Conservation (phyloP, 2,329 filamentous ascomycete species). For the Sporothrix luriei region DNA sequence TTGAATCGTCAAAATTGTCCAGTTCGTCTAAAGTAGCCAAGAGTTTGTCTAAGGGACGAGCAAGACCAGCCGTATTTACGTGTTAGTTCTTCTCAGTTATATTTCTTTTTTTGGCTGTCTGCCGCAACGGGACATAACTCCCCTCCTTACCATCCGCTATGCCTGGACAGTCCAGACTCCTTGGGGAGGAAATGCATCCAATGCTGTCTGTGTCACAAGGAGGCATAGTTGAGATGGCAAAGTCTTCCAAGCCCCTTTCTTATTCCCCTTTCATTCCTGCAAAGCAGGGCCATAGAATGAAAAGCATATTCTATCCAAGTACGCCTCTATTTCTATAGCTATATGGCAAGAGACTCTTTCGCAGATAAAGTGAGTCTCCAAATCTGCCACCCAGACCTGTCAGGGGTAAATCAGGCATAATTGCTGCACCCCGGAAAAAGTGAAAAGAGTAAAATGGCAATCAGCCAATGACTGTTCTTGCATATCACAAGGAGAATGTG, state of each 20-base stretch:
- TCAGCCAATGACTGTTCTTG: neutral
- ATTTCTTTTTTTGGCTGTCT: neutral
- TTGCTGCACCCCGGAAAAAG: neutral
- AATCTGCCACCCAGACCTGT: constrained; percentile 8
- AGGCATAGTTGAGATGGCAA: neutral
- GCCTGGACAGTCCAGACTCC: neutral
- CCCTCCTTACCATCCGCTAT: neutral
- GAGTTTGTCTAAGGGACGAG: neutral
- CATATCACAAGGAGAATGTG: neutral
- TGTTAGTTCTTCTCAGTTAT: neutral
- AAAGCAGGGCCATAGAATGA: neutral
- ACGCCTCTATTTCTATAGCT: neutral
- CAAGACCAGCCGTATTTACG: neutral
- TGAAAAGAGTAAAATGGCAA: neutral
- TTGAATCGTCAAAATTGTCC: constrained; percentile 17
- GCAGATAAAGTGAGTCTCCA: neutral
- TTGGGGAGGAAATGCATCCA: neutral
- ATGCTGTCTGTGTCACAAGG: too few relatives aligned
- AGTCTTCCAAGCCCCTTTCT: neutral
- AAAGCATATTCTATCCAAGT: neutral
- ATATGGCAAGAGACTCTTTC: neutral
- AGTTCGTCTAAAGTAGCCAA: constrained; percentile 14
- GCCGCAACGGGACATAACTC: neutral
- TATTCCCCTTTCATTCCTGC: neutral
- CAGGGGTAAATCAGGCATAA: constrained; percentile 20